phyloP scores from a whole-genome alignment of 148 eudicot genomes.

The Nepenthes mirabilis region DNA sequence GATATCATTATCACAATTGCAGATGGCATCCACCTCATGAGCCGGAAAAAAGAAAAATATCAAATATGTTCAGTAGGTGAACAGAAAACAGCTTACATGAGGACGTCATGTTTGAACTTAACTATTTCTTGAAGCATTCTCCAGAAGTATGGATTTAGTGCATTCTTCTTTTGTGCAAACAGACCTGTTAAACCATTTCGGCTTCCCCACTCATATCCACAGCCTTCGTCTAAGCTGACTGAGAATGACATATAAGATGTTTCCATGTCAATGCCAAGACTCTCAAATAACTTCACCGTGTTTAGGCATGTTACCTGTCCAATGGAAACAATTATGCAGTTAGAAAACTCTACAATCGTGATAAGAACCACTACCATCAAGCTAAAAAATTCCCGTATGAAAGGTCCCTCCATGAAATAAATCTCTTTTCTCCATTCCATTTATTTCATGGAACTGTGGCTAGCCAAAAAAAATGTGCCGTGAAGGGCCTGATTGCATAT shows the following conservation, averaged over 20 bases:
- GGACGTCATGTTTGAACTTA: constrained; percentile 64
- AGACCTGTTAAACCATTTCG: constrained; percentile 61
- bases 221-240: constrained; percentile 70
- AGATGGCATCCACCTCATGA: too few relatives aligned
- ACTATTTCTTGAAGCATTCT: constrained; percentile 69
- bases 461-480: too few relatives aligned
- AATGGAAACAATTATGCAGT: not conserved
- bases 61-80: not conserved
- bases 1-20: not conserved
- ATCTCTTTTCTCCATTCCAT: too few relatives aligned
- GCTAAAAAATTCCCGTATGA: too few relatives aligned
- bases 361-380: too few relatives aligned
- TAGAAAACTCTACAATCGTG: not conserved
- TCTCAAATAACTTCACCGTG: constrained; percentile 89
- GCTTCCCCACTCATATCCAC: constrained; percentile 91
- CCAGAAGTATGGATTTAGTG: constrained; percentile 66
- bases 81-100: constrained; percentile 28
- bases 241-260: constrained; percentile 96
- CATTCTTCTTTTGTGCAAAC: constrained; percentile 78
- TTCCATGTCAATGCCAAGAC: constrained; percentile 85
- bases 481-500: too few relatives aligned
- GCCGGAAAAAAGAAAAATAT: not conserved
- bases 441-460: too few relatives aligned
- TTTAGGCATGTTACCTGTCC: constrained; percentile 94
- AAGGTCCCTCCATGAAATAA: too few relatives aligned